phyloP scores from a whole-genome alignment of 2,329 filamentous ascomycete species.

The Epichloe amarillans region DNA sequence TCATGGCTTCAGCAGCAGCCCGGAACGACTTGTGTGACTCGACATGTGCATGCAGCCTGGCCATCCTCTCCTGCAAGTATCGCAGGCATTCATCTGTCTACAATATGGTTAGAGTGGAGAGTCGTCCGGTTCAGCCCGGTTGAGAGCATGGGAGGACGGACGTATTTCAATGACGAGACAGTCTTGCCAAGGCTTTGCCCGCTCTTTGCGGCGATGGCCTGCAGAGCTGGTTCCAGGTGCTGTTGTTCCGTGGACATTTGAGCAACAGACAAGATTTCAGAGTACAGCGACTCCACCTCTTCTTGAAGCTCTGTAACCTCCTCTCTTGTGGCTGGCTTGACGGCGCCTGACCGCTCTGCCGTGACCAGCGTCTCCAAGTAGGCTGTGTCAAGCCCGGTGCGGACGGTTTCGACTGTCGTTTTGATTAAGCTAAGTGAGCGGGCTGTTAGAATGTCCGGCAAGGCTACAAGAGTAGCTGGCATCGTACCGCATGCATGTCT shows the following conservation, averaged over 20 bases:
- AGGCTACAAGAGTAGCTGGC: too few species aligned
- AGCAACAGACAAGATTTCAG: slow-evolving; percentile 55
- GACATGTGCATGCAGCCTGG: slow-evolving; percentile 27
- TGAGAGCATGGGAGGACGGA: slow-evolving; percentile 11
- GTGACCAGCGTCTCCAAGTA: slow-evolving; percentile 34
- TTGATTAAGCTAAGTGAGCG: slow-evolving; percentile 41
- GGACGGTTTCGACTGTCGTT: slow-evolving; percentile 39
- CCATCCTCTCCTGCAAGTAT: slow-evolving; percentile 35
- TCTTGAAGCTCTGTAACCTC: slow-evolving; percentile 41
- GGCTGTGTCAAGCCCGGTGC: slow-evolving; percentile 40
- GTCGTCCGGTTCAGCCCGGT: not conserved
- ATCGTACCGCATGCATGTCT: slow-evolving; percentile 37
- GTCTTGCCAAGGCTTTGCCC: slow-evolving; percentile 31
- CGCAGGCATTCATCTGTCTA: slow-evolving; percentile 40
- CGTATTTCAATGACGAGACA: slow-evolving; percentile 36
- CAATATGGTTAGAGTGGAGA: slow-evolving; percentile 9
- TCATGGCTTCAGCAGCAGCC: slow-evolving; percentile 22
- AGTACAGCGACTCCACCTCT: slow-evolving; percentile 55
- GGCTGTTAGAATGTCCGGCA: not conserved
- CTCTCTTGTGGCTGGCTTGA: slow-evolving; percentile 16
- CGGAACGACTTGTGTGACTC: slow-evolving; percentile 34
- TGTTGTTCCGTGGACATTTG: slow-evolving; percentile 60
- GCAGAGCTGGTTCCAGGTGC: slow-evolving; percentile 46
- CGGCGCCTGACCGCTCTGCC: slow-evolving; percentile 16
- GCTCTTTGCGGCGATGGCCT: slow-evolving; percentile 28